Evolutionary conservation across 2,329 filamentous ascomycete species (phyloP), one percentile per base, ranked within the genome.

Genomic region (Nemania sp.): DNA sequence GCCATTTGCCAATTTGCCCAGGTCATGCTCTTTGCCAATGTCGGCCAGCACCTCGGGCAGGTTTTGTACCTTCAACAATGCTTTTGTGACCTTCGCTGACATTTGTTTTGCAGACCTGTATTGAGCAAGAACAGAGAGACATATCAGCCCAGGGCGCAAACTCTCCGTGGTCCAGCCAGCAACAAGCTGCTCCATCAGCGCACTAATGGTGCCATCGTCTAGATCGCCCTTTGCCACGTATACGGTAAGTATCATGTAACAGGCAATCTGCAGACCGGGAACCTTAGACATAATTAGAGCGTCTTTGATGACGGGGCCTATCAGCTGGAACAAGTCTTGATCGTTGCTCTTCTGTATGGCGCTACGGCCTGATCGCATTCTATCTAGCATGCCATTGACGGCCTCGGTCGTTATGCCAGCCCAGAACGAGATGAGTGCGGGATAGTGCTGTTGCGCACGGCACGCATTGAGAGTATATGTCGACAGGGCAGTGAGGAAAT

Each of bases 211-310:
- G 52, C 82, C 82, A 64, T 97, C 91, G 41, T 89, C 84, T 12
- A 97, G 79, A 42, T 83, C 80, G 1, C 88, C 86, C 72, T 96
- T 96, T 43, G 90, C 86, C 6, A 90, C 91, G 57, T 97, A 81
- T 43, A 97, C 85, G 6, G 91, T 84, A 51, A 92, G 81, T 17
- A 96, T 85, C 88, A 97, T 96, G 70, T 96, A 97, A 52, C 89
- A 92, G 14, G 89, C 91, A 56, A 95, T 82, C 61, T 92, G 89
- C 36, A 96, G 77, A 57, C 93, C 90, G 0, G 91, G 83, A 0
- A 87, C 85, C 56, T 88, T 85, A 64, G 86, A 86, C 75, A 93
- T 81, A 7, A 86, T 80, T 56, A 97, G 79, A 1, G 88, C 90
- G 59, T 90, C 86, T 56, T 90, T 89, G 26, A 99, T 78, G 2